Conservation (phyloP, 1,284 basidiomycete genomes). For the Inonotus obliquus region DNA sequence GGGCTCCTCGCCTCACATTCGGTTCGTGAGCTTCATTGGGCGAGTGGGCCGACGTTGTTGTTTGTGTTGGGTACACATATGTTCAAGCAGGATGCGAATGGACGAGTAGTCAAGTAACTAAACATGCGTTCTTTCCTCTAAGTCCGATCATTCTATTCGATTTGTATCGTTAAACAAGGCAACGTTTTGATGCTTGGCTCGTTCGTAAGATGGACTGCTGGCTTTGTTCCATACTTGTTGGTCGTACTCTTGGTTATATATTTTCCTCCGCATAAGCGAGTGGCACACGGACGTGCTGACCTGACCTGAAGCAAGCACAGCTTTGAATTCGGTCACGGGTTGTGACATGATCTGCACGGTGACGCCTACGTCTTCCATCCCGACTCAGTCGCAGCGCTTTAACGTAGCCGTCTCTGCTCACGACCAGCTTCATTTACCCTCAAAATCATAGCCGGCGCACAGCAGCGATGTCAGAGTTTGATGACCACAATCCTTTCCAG, state of each 20-base stretch:
- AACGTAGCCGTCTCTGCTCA: not conserved
- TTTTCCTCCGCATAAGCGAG: no score
- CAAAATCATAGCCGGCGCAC: not conserved
- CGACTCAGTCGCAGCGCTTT: not conserved
- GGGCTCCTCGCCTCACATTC: not conserved
- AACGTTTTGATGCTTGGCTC: not conserved
- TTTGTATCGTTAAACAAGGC: slow-evolving; percentile 9
- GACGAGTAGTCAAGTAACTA: no score
- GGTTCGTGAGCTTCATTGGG: not conserved
- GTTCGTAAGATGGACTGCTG: not conserved
- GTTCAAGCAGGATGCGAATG: no score
- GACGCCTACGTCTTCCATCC: not conserved
- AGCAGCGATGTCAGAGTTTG: slow-evolving; percentile 56
- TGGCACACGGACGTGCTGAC: no score
- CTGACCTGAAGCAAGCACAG: no score
- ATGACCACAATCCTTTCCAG: slow-evolving; percentile 80
- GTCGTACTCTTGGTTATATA: not conserved
- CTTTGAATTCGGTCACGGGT: not conserved
- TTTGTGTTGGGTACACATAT: not conserved
- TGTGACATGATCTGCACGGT: not conserved
- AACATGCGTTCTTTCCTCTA: not conserved
- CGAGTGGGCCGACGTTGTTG: not conserved
- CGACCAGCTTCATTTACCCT: not conserved
- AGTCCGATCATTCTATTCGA: not conserved
- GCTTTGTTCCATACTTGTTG: not conserved